Evolutionary conservation across 371 early-diverging fungal genomes (phyloP).

Genomic region (Mortierella sp.): DNA sequence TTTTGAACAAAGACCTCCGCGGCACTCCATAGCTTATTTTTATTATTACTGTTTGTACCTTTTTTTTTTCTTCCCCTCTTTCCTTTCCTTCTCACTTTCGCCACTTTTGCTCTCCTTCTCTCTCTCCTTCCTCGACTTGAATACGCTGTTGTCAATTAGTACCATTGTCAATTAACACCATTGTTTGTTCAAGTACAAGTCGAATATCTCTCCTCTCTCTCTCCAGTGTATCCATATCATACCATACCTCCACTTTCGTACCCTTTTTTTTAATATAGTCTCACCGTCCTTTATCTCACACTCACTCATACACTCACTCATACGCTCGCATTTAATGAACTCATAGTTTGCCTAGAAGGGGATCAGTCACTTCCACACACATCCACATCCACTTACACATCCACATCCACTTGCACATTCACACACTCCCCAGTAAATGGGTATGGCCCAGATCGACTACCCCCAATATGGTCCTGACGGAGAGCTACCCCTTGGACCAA

Average conservation of each 20-base stretch:
- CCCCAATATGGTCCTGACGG: neutral
- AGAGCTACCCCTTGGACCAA: constrained; percentile 24
- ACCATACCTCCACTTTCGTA: neutral
- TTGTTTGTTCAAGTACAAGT: neutral
- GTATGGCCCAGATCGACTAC: constrained; percentile 13
- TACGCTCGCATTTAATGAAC: too few relatives aligned
- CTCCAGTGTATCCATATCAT: neutral
- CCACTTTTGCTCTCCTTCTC: too few relatives aligned
- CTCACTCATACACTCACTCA: too few relatives aligned
- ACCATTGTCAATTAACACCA: too few relatives aligned
- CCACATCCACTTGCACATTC: neutral
- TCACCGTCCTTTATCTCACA: neutral
- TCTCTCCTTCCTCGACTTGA: neutral
- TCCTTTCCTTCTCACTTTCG: neutral
- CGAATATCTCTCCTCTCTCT: neutral
- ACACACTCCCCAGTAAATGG: neutral
- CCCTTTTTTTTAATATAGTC: neutral
- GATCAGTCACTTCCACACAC: neutral
- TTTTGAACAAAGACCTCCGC: too few relatives aligned
- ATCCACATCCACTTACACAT: neutral
- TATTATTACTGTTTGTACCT: neutral
- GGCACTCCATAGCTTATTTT: neutral
- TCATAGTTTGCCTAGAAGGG: too few relatives aligned
- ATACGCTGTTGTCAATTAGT: too few relatives aligned
- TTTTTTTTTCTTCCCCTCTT: neutral